phyloP scores from a whole-genome alignment of 176 grass and related monocot species.

The Hsuehochloa calcarea region DNA sequence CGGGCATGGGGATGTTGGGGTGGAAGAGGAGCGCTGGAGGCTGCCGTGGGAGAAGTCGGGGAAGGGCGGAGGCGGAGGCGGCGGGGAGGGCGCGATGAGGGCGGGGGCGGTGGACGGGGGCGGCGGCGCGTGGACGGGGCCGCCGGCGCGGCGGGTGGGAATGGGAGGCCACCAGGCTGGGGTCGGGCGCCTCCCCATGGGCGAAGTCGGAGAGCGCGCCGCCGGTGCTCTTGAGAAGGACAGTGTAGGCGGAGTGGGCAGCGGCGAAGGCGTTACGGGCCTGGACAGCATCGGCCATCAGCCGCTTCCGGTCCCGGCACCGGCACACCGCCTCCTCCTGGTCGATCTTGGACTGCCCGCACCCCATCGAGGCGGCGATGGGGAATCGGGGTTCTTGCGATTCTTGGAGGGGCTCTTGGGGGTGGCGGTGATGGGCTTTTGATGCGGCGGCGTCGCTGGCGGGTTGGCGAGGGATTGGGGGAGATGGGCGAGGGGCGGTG shows the following conservation, averaged over 20 bases:
- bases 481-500: neutral
- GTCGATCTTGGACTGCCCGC: slow-evolving; percentile 89
- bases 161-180: slow-evolving; percentile 21
- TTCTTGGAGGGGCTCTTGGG: slow-evolving; percentile 5
- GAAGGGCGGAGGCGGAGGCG: slow-evolving; percentile 54
- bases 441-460: neutral
- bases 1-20: slow-evolving; percentile 68
- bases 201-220: slow-evolving; percentile 80
- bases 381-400: neutral
- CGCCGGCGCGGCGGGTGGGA: neutral
- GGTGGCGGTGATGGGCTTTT: neutral
- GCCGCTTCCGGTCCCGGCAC: slow-evolving; percentile 70
- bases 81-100: slow-evolving; percentile 38
- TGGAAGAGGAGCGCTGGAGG: slow-evolving; percentile 73
- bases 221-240: slow-evolving; percentile 78
- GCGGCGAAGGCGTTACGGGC: slow-evolving; percentile 85
- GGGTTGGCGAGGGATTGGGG: neutral
- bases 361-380: slow-evolving; percentile 59
- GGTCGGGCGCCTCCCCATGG: slow-evolving; percentile 57
- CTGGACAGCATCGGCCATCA: slow-evolving; percentile 52
- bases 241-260: slow-evolving; percentile 71
- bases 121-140: slow-evolving; percentile 34
- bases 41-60: slow-evolving; percentile 28
- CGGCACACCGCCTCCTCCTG: slow-evolving; percentile 82
- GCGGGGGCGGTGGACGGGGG: slow-evolving; percentile 27